Percentiles rank a stretch among this genome's conserved stretches.
phyloP scores from a whole-genome alignment of 1,284 basidiomycete genomes.

The Cystobasidium pallidum region DNA sequence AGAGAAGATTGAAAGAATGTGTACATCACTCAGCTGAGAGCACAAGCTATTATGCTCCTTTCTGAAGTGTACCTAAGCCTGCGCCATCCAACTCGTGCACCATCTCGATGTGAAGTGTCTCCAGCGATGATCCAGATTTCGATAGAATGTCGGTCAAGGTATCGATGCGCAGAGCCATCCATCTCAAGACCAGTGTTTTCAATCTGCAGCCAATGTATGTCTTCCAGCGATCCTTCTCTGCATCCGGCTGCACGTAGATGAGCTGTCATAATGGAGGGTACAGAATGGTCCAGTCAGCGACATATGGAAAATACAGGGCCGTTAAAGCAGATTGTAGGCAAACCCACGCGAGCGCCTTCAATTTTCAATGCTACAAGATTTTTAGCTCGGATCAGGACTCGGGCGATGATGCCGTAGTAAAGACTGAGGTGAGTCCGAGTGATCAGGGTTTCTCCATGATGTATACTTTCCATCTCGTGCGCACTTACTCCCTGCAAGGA shows the following conservation, averaged over 20 bases:
- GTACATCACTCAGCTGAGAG: background rate
- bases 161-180: background rate
- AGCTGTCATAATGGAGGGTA: background rate
- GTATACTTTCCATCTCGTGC: too few species aligned
- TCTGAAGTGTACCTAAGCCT: background rate
- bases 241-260: background rate
- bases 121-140: constrained; percentile 6
- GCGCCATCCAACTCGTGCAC: background rate
- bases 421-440: background rate
- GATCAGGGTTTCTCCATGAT: too few species aligned
- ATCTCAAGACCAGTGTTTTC: constrained; percentile 12
- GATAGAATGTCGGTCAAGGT: constrained; percentile 28
- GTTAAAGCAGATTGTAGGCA: background rate
- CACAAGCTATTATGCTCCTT: background rate
- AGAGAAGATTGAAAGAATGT: background rate
- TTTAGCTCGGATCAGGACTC: constrained; percentile 23
- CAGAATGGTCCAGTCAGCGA: background rate
- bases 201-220: constrained; percentile 28
- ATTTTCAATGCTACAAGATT: constrained; percentile 36
- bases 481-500: constrained; percentile 16
- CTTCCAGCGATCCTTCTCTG: constrained; percentile 18
- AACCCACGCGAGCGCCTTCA: constrained; percentile 27
- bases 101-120: constrained; percentile 25
- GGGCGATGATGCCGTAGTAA: constrained; percentile 2
- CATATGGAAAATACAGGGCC: too few species aligned